Percentiles rank a stretch among this genome's conserved stretches.
phyloP scores from a whole-genome alignment of 73 alveolate genomes.

The Blepharisma stoltei region DNA sequence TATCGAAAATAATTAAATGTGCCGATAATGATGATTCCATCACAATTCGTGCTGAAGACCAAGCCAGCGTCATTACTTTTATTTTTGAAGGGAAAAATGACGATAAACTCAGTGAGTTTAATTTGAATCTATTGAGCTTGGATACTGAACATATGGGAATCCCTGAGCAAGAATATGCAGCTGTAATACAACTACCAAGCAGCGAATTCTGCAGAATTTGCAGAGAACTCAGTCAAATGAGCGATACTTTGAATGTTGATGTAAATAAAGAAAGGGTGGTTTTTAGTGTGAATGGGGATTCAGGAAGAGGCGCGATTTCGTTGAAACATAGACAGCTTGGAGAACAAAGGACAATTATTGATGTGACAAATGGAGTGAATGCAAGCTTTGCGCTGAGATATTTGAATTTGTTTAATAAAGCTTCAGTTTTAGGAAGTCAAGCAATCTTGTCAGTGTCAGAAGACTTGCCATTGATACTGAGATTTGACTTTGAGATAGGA shows the following conservation, averaged over 20 bases:
- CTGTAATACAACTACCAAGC: conserved; percentile 83
- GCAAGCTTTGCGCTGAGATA: conserved; percentile 95
- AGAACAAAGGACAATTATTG: neutral
- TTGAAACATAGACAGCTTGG: conserved; percentile 63
- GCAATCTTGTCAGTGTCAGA: conserved; percentile 85
- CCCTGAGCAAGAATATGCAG: conserved; percentile 95
- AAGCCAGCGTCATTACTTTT: conserved; percentile 80
- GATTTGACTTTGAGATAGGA: conserved; percentile 93
- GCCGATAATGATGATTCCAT: conserved; percentile 95
- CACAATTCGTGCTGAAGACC: conserved; percentile 93
- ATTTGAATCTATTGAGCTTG: conserved; percentile 86
- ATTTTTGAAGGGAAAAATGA: conserved; percentile 88
- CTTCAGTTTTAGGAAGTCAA: conserved; percentile 72
- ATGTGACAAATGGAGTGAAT: conserved; percentile 70
- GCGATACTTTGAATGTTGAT: conserved; percentile 89
- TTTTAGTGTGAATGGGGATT: conserved; percentile 92
- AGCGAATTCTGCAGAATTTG: conserved; percentile 91
- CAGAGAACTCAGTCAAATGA: conserved; percentile 84
- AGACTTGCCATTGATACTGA: conserved; percentile 93
- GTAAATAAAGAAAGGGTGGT: conserved; percentile 76
- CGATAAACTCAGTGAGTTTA: conserved; percentile 92
- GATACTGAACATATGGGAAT: conserved; percentile 97
- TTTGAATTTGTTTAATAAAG: conserved; percentile 97
- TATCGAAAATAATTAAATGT: conserved; percentile 91
- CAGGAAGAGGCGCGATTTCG: conserved; percentile 91